Conservation (phyloP, 257 asterid genomes). For the Fraxinus cuspidata region DNA sequence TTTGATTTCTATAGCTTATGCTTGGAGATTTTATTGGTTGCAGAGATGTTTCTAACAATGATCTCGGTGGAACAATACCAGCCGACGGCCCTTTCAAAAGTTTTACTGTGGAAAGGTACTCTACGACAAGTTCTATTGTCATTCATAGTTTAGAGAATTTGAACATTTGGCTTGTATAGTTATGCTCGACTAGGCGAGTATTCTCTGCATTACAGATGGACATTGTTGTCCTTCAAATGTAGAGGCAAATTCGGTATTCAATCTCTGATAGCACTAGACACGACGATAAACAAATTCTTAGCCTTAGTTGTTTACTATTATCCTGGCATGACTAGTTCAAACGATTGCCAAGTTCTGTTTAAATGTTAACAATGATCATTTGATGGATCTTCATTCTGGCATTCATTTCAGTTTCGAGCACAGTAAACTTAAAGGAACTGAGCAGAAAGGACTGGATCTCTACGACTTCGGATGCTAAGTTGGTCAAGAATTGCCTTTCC, state of each 20-base stretch:
- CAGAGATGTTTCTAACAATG: conserved; percentile 82
- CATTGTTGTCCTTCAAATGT: not conserved
- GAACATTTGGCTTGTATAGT: not conserved
- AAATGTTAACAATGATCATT: not conserved
- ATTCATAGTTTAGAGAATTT: not conserved
- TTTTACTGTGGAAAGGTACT: conserved; percentile 80
- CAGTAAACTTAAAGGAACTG: conserved; percentile 80
- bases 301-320: not conserved
- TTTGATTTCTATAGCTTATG: conserved; percentile 12
- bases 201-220: too few species aligned
- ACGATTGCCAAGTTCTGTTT: not conserved
- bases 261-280: not conserved
- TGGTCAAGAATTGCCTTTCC: not conserved
- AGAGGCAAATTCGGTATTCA: not conserved
- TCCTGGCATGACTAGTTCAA: not conserved
- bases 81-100: conserved; percentile 75
- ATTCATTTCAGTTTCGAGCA: conserved; percentile 55
- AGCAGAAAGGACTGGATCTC: conserved; percentile 79
- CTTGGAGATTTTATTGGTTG: conserved; percentile 27
- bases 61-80: conserved; percentile 89
- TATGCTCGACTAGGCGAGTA: too few species aligned
- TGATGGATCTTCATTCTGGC: not conserved
- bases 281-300: too few species aligned
- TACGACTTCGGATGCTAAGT: conserved; percentile 84
- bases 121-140: not conserved